These are phyloP conservation scores for Chytriomyces sp. DNA, from an alignment of 192 early-diverging fungal species.

Conservation along the genomic window DNA sequence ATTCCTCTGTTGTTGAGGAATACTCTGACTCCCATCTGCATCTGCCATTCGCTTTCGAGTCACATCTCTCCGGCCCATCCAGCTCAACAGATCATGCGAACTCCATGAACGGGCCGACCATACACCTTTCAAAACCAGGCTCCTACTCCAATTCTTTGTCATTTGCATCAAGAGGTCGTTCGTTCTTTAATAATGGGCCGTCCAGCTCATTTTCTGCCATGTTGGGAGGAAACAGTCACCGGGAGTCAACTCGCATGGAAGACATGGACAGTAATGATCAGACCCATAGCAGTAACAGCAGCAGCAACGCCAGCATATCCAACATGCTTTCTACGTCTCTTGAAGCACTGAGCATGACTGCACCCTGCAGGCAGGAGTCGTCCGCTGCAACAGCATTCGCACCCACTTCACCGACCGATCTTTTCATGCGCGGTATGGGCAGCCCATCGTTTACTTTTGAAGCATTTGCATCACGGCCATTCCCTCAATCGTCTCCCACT, in stretches of 20 bases:
- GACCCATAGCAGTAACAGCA: background rate
- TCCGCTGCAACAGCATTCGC: background rate
- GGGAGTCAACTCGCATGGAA: too few relatives aligned
- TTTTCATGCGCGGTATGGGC: background rate
- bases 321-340: slow-evolving; percentile 27
- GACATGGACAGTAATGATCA: too few relatives aligned
- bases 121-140: background rate
- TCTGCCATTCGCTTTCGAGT: slow-evolving; percentile 27
- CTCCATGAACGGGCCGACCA: background rate
- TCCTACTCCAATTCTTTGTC: slow-evolving; percentile 11
- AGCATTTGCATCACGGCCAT: background rate
- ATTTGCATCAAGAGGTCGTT: slow-evolving; percentile 19
- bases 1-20: background rate
- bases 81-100: background rate
- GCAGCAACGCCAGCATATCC: slow-evolving; percentile 2
- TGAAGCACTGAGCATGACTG: slow-evolving; percentile 21
- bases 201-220: too few relatives aligned
- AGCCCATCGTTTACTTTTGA: background rate
- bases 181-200: background rate
- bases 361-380: background rate
- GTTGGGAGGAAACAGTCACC: too few relatives aligned
- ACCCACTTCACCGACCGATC: background rate
- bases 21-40: background rate
- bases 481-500: background rate
- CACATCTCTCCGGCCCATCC: background rate